Percentiles rank a stretch among this genome's conserved stretches.
phyloP scores from a whole-genome alignment of 768 basidiomycete species.

The Suillus alpinus region DNA sequence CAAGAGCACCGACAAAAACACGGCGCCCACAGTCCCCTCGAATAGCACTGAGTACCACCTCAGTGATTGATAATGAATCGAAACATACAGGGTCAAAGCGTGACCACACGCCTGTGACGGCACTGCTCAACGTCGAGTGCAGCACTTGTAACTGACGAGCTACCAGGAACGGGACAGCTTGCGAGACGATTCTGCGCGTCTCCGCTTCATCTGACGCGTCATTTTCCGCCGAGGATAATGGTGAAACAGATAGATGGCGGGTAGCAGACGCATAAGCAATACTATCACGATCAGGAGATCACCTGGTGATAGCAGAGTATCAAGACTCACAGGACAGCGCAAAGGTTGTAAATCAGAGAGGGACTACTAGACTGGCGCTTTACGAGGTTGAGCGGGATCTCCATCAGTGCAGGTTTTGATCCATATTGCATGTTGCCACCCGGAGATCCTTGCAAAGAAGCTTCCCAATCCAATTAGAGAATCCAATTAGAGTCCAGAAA shows the following conservation, averaged over 20 bases:
- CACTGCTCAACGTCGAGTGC: constrained; percentile 47
- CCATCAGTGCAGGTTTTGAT: constrained; percentile 41
- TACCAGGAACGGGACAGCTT: constrained; percentile 61
- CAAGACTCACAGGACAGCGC: constrained; percentile 58
- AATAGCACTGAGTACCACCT: constrained; percentile 12
- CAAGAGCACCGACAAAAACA: constrained; percentile 51
- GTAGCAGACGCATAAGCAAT: constrained; percentile 67
- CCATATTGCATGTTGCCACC: constrained; percentile 29
- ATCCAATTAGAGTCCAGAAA: too few relatives aligned
- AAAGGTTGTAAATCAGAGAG: constrained; percentile 65
- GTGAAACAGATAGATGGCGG: constrained; percentile 58
- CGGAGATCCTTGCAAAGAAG: constrained; percentile 9
- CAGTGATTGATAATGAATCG: background rate
- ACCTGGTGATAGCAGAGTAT: background rate
- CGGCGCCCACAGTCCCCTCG: constrained; percentile 34
- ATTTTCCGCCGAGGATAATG: constrained; percentile 43
- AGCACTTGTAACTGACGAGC: constrained; percentile 57
- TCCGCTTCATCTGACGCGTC: constrained; percentile 45
- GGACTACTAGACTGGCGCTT: constrained; percentile 36
- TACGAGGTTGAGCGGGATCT: constrained; percentile 44
- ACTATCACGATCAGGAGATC: constrained; percentile 32
- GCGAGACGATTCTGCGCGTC: constrained; percentile 45
- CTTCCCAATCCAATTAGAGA: too few relatives aligned
- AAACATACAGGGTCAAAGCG: constrained; percentile 42
- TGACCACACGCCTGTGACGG: constrained; percentile 66